Evolutionary conservation across 495 filamentous ascomycete genomes (phyloP), one percentile per base, ranked within the genome.

Genomic region (Amphirosellinia nigrospora): DNA sequence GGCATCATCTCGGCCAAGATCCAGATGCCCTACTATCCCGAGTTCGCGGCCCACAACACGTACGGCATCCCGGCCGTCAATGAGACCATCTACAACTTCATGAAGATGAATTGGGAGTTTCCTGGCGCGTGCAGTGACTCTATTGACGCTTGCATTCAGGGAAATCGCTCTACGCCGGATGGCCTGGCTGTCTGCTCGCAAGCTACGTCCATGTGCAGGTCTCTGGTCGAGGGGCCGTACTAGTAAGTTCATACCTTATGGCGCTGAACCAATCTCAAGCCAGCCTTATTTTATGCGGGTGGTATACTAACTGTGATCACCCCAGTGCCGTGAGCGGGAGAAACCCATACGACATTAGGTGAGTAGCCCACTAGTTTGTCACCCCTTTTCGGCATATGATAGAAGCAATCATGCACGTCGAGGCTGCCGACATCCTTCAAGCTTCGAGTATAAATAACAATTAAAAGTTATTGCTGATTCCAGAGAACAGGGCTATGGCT

Each of bases 11-110:
- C 93, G 73, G 83, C 88, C 43, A 78, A 86, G 21, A 85, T 88
- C 8, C 91, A 94, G 80, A 83, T 81, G 16, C 86, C 88, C 2
- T 86, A 81, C 53, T 94, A 93, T 71, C 86, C 90, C 0, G 79
- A 86, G 19, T 87, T 91, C 70, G 91, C 91, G 6, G 85, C 86
- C 63, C 86, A 89, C 77, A 96, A 96, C 72, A 93, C 92, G 4
- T 96, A 93, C 72, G 88, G 88, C 5, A 86, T 94, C 30, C 73
- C 88, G 63, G 79, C 88, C 0, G 86, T 92, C 73, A 82, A 74
- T 71, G 81, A 74, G 75, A 86, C 76, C 63, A 75, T 75, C 79
- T 83, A 71, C 55, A 74, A 71, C 52, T 80, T 77, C 53, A 81
- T 71, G 70, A 81, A 56, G 76, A 82, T 53, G 78, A 83, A 78